Evolutionary conservation across 306 rosid genomes (phyloP), one percentile per base, ranked within the genome.

Genomic region (Fagus crenata): DNA sequence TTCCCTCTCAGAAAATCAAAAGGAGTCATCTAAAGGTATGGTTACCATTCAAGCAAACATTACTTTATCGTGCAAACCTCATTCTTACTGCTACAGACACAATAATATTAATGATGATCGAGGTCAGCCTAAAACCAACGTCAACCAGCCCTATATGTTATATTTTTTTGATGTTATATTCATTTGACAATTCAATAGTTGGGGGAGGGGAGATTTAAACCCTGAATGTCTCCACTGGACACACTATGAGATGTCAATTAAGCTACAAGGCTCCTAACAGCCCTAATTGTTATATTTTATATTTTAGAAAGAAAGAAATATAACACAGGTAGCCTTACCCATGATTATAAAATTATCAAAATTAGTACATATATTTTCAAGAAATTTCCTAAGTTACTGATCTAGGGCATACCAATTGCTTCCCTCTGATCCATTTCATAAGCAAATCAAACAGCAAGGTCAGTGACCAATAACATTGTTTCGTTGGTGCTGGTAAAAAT

Each of bases 401-500:
- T 46, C 51, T 46, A 46, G 3, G 51, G 13, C 51, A 9, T 46
- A 46, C 51, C 51, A 46, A 46, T 9, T 2, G 51, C 51, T 63
- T 1, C 12, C 69, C 18, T 14, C 46, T 17, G 49, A 67, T 67
- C 32, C 18, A 67, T 39, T 46, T 4, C 14, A 43, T 2, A 4
- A 67, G 8, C 6, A 40, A 6, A 7, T 67, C 11, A 43, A 37
- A 37, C 1, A 67, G 43, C 72, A 14, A 71, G 4, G 37, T 77
- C 58, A 82, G 79, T 81, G 83, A 84, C 65, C 36, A 84, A 84
- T 86, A 75, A 77, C 84, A 72, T 83, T 76, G 51, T 81, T 89
- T 36, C 80, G 85, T 54, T 87, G 92, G 59, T 81, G 76, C 80
- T 89, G 89, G 90, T 92, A 92, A 84, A 92, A 94, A 81, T 92